Evolutionary conservation across 179 eudicot species (phyloP), one percentile per base, ranked within the genome.

Genomic region (Beta macrorhiza): DNA sequence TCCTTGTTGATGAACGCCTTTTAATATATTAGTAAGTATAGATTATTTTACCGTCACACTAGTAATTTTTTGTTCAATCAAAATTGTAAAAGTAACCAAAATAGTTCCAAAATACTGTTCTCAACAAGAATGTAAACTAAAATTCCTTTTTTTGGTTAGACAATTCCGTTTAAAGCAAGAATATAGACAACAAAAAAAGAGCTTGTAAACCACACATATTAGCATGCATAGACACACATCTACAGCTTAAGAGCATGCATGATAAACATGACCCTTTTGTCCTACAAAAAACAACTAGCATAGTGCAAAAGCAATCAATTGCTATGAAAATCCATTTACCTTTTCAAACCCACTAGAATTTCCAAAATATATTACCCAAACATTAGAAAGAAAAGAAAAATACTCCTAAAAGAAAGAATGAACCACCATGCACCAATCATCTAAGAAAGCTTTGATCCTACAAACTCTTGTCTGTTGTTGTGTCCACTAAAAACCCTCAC

Each of bases 401-500:
- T 12, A 75, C 47, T 7, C 7, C 0, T 25, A 74, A 75, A 42
- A 32, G 6, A 16, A 32, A 55, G 45, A 84, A 25, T n/a, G 72
- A 69, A 72, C 11, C 15, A 64, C 17, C 22, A 76, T 71, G 73
- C 63, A 78, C 84, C 84, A 84, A 84, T 84, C 80, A 82, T 65
- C 59, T 52, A 57, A 78, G 84, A 75, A 84, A 84, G 84, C 82
- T 84, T 84, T 84, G 84, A 78, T 78, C 74, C 82, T 78, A 82
- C 82, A 84, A 84, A 82, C 55, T 84, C 82, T 76, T 84, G 87
- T 84, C 87, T 84, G 82, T 82, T 74, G 87, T 82, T 84, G 82
- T 78, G 80, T 74, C 81, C 86, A 84, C 83, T 76, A 3, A 73
- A 17, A 44, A 55, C 76, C 49, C 29, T 61, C 67, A 56, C 25